Base-by-base conservation (phyloP, 208 protist genomes). In the Perkinsela sp. region DNA sequence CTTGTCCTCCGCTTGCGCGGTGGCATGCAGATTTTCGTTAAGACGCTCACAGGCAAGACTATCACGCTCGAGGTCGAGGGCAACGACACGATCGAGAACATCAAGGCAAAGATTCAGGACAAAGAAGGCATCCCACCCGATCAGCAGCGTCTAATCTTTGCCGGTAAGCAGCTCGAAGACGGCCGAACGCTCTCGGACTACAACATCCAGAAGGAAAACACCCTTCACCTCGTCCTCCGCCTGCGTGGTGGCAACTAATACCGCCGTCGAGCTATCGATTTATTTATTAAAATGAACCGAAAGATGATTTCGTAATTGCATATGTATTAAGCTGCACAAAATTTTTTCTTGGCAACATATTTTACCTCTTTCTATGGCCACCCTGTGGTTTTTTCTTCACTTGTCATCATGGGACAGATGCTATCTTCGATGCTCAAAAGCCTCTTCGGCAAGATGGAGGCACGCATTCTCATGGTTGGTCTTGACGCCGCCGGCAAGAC, bases 401-500 rank as follows among this genome's bases (percentile, higher is more conserved):
- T n/a, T n/a, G 40, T 57, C 22, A 6, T 68, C 28, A 78, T 80
- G 74, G 74, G 76, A 67, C 71, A 77, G 31, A 75, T 71, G 69
- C 32, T 80, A 57, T 77, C 79, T 22, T 85, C 80, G n/a, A 74
- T 77, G 22, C 84, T 87, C 66, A 81, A 77, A 16, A 88, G 81
- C 29, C 76, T 94, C 32, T 81, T 94, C 72, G 91, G 90, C 1
- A 95, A 96, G 76, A 91, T 95, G 79, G 90, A 97, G 73, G 85
- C 93, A 67, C 85, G 90, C 48, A 95, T 97, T 71, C 78, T 97
- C n/a, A 96, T 98, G 88, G 82, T 97, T 22, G 95, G 95, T 28
- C 84, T 98, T 28, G 95, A 98, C 82, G 93, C 85, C 67, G 92
- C 93, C 28, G 95, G 95, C 70, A 98, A 98, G 80, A 97, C 95